Base-by-base conservation (phyloP, 768 basidiomycete genomes). In the Tulasnella sp. region DNA sequence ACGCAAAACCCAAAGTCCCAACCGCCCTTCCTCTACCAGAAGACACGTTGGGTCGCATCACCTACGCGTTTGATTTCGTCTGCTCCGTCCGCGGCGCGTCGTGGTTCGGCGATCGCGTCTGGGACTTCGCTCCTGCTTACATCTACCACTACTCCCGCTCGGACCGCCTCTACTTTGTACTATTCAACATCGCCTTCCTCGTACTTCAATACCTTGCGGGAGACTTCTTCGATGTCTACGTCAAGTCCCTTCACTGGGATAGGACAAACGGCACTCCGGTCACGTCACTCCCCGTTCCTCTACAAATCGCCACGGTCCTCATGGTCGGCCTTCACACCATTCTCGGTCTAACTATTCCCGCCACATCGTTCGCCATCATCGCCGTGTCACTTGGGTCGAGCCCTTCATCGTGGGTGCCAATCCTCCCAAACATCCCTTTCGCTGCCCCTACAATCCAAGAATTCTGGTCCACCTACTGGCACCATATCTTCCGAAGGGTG, bases 381-480 rank as follows among this genome's bases (percentile, higher is more conserved):
- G 38, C 56, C 76, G 56, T 77, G 31, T 56, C 68, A 34, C 39
- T 80, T 12, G 77, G 62, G 18, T 80, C 58, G 16, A 31, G 12
- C n/a, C 52, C 75, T 19, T 52, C 36, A 34, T 62, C 79, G 6
- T 81, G 80, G 80, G 80, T 71, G 14, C 72, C 80, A 19, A 81
- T 81, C 52, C n/a, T 79, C 36, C 40, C 36, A 36, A 40, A 71
- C 27, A 2, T 68, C 40, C 79, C 80, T n/a, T 46, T 81, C 27
- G 27, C 62, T 2, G 40, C 80, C 12, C 77, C 24, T 14, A 81
- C 80, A 21, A 71, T 81, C 3, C n/a, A 24, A 39, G 80, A 81
- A 44, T 81, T 81, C 48, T 81, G 80, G 80, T 34, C 72, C 18
- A 52, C 72, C 24, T 39, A 76, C 8, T 81, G 80, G 80, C 80